Percentiles rank a stretch among this genome's conserved stretches.
Evolutionary conservation across 1,284 basidiomycete species (phyloP).

Genomic region (Golubevia pallescens): DNA sequence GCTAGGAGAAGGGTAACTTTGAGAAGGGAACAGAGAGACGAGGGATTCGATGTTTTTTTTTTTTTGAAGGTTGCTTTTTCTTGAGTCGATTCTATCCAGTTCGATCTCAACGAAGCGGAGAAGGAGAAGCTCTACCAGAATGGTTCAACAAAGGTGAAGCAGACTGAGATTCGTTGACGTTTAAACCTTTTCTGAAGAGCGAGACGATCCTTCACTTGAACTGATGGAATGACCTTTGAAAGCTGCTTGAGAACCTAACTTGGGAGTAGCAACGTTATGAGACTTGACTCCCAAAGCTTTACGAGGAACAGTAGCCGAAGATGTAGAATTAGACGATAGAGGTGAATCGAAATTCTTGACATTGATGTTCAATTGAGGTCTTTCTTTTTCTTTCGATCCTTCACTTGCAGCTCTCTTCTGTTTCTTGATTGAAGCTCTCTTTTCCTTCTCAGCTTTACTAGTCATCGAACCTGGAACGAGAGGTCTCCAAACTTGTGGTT

Average conservation of each 20-base stretch:
- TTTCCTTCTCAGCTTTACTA: too few relatives aligned
- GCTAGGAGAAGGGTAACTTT: too few relatives aligned
- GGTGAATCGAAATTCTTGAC: not conserved
- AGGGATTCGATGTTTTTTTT: too few relatives aligned
- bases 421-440: too few relatives aligned
- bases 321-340: not conserved
- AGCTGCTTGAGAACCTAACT: not conserved
- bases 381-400: not conserved
- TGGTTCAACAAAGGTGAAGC: not conserved
- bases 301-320: not conserved
- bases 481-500: too few relatives aligned
- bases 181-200: not conserved
- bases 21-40: too few relatives aligned
- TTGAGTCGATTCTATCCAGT: too few relatives aligned
- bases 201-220: not conserved
- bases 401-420: not conserved
- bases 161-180: not conserved
- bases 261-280: not conserved
- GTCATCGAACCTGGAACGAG: too few relatives aligned
- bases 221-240: not conserved
- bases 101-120: too few relatives aligned
- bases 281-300: not conserved
- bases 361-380: not conserved
- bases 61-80: too few relatives aligned
- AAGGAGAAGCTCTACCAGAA: too few relatives aligned